Percentiles rank a stretch among this genome's conserved stretches.
These are phyloP conservation scores for Spathaspora gorwiae DNA, from an alignment of 805 yeast genomes.

Conservation along the genomic window DNA sequence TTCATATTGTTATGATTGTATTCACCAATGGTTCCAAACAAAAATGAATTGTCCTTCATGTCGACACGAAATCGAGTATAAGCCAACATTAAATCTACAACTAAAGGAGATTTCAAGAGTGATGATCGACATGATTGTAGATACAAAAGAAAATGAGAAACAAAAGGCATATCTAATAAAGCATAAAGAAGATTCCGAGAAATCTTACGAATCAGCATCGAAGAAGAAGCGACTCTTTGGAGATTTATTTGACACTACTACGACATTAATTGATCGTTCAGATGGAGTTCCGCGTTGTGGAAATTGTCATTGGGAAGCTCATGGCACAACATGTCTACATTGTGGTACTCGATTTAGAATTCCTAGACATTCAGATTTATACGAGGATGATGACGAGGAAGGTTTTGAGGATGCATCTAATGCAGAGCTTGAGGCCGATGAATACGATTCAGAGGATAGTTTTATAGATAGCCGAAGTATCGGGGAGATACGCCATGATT, in stretches of 20 bases:
- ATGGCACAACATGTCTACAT: constrained; percentile 61
- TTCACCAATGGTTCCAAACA: constrained; percentile 57
- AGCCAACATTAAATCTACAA: constrained; percentile 52
- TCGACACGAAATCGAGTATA: constrained; percentile 41
- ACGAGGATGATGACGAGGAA: constrained; percentile 33
- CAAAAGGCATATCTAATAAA: constrained; percentile 18
- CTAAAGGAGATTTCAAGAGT: constrained; percentile 43
- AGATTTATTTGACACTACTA: constrained; percentile 46
- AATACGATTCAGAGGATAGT: constrained; percentile 29
- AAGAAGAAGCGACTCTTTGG: constrained; percentile 40
- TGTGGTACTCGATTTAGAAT: constrained; percentile 54
- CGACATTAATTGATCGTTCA: constrained; percentile 52
- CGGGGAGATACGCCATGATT: constrained; percentile 19
- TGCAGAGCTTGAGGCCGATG: constrained; percentile 11
- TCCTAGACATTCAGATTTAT: constrained; percentile 26
- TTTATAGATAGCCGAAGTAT: constrained; percentile 25
- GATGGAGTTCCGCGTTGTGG: constrained; percentile 76
- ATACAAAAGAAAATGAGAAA: constrained; percentile 19
- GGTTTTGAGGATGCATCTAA: constrained; percentile 7
- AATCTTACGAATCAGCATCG: constrained; percentile 38
- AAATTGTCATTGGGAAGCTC: constrained; percentile 76
- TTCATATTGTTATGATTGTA: constrained; percentile 63
- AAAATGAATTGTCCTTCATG: constrained; percentile 68
- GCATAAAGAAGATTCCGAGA: constrained; percentile 22
- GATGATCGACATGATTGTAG: constrained; percentile 36